A percentile compares a stretch with the other conserved stretches of the same genome.
Conservation (phyloP, 179 eudicot genomes). For the Camellia oleifera region DNA sequence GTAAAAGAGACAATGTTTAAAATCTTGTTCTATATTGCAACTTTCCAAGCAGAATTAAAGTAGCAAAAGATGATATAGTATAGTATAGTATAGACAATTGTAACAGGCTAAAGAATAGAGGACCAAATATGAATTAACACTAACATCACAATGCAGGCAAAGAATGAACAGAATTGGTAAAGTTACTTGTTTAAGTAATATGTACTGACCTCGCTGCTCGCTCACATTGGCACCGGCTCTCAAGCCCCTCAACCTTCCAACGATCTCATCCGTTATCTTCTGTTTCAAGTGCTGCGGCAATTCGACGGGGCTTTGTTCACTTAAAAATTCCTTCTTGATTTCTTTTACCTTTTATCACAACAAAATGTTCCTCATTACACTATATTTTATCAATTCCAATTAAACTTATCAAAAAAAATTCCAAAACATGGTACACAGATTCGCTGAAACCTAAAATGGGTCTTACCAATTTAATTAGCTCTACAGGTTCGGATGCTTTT, state of each 20-base stretch:
- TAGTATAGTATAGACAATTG: neutral
- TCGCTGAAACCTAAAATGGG: conserved; percentile 7
- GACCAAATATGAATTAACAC: neutral
- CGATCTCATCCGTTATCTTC: conserved; percentile 57
- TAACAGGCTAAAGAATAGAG: neutral
- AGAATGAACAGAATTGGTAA: neutral
- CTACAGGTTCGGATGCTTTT: conserved; percentile 62
- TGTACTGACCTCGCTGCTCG: conserved; percentile 62
- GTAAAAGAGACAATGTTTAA: neutral
- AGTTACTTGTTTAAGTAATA: conserved; percentile 6
- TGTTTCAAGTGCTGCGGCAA: conserved; percentile 58
- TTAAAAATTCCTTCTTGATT: conserved; percentile 34
- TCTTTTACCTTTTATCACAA: conserved; percentile 49
- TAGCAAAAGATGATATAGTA: neutral
- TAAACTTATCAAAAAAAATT: neutral
- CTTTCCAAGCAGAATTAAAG: conserved; percentile 5
- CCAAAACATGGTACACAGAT: neutral
- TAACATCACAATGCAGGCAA: neutral
- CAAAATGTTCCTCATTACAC: conserved; percentile 4
- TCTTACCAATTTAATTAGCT: conserved; percentile 73
- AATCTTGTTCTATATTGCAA: neutral
- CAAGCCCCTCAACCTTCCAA: conserved; percentile 53
- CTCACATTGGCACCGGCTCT: conserved; percentile 46
- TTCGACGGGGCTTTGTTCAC: conserved; percentile 33
- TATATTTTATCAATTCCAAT: neutral